Evolutionary conservation across 345 rosid genomes (phyloP), one percentile per base, ranked within the genome.

Genomic region (Populus tremula): DNA sequence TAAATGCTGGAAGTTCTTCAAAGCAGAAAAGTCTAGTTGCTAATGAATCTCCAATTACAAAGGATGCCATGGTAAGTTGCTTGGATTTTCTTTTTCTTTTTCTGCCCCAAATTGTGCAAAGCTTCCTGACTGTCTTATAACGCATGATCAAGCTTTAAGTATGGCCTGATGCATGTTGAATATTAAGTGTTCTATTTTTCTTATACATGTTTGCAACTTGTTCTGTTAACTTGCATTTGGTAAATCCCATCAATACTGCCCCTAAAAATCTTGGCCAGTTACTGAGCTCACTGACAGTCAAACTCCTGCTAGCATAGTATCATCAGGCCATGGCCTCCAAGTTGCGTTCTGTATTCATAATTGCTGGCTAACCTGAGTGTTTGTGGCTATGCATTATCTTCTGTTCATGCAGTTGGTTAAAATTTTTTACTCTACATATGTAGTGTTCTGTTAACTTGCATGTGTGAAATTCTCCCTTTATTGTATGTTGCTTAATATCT

Each of bases 21-120:
- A 84, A 90, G 88, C 97, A 93, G 75, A 91, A 89, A 81, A 89
- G 85, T 83, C 88, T 92, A 17, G 80, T 83, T 49, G 77, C 87
- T 31, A 88, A 85, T 56, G 92, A 92, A 67, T 81, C 90, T 76
- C 82, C 88, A 74, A 62, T 76, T 70, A 25, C 83, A 13, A 89
- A 84, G 76, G 96, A 92, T 8, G 84, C 89, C n/a, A 69, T 85
- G 84, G 99, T 94, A 89, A 78, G 81, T 79, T 7, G 8, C 41
- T 61, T 12, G 43, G 6, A 21, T 17, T 31, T 21, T 13, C 18
- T 20, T 1, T 11, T 25, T 17, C 74, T 33, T 23, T 18, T 56
- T 36, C 2, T 43, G 20, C 43, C 5, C 11, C 20, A 20, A 56
- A 73, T 25, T 66, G n/a, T 70, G 54, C 53, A 31, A 59, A 17